Conservation (phyloP, 345 rosid genomes). For the Populus ilicifolia region DNA sequence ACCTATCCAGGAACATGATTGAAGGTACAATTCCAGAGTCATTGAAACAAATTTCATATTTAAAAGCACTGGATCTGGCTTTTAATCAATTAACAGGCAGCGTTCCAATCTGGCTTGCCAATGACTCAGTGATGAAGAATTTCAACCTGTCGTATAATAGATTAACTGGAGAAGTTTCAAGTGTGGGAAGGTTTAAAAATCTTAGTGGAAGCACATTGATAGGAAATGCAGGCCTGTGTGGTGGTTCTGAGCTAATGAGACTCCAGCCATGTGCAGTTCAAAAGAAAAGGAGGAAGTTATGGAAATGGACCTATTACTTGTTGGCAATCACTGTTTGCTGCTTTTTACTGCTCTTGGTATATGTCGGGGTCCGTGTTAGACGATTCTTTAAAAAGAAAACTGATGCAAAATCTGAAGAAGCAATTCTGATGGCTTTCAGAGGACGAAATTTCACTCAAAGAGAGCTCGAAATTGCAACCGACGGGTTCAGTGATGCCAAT, state of each 20-base stretch:
- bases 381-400: background rate
- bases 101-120: constrained; percentile 14
- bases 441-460: background rate
- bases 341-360: background rate
- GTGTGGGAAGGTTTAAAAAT: constrained; percentile 2
- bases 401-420: background rate
- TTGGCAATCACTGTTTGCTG: background rate
- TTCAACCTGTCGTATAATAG: constrained; percentile 13
- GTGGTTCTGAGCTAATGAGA: background rate
- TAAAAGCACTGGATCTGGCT: constrained; percentile 14
- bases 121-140: background rate
- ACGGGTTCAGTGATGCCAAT: constrained; percentile 5
- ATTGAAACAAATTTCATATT: background rate
- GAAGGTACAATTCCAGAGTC: constrained; percentile 14
- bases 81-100: constrained; percentile 10
- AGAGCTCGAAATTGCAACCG: constrained; percentile 19
- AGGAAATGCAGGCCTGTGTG: constrained; percentile 18
- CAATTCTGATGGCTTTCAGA: background rate
- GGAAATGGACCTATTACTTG: background rate
- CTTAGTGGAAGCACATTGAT: constrained; percentile 7
- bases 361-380: background rate
- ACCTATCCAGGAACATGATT: constrained; percentile 10
- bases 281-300: background rate
- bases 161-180: constrained; percentile 12
- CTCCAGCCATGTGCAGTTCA: constrained; percentile 8